A percentile compares a stretch with the other conserved stretches of the same genome.
Evolutionary conservation across 78 protist genomes (phyloP).

Genomic region (slime mould (Dictyostelium discoideum)): dicty_2.7 NC_007090.3:3646001-3646500

Average conservation of each 20-base stretch:
- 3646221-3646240: conserved; percentile 28
- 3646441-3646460: conserved; percentile 67
- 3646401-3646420: conserved; percentile 57
- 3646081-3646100: neutral
- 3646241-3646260: conserved; percentile 50
- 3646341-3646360: neutral
- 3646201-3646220: neutral
- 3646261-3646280: conserved; percentile 77
- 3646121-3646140: neutral
- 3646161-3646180: neutral
- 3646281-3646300: conserved; percentile 43
- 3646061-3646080: neutral
- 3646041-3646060: neutral
- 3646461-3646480: conserved; percentile 73
- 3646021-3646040: neutral
- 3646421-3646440: conserved; percentile 83
- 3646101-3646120: neutral
- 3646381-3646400: conserved; percentile 79
- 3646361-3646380: conserved; percentile 68
- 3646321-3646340: conserved; percentile 30
- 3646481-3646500: conserved; percentile 85
- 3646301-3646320: neutral
- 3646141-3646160: neutral
- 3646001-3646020: neutral
- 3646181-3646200: neutral